Percentiles rank a stretch among this genome's conserved stretches.
Conservation (phyloP, 495 filamentous ascomycete genomes). For the Cudoniella acicularis region DNA sequence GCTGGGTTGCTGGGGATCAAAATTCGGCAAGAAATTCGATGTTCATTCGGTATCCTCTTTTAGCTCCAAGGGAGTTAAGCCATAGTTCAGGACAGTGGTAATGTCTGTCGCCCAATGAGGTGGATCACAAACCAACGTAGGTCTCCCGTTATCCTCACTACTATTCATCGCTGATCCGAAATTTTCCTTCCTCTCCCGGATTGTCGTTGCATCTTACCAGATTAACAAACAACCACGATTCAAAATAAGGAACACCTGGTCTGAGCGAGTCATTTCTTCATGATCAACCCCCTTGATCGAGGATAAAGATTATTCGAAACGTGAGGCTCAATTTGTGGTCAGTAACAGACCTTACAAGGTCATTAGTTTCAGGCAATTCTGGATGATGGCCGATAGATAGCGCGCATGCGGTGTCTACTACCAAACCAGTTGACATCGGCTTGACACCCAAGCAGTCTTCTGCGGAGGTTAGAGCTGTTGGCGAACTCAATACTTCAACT, state of each 20-base stretch:
- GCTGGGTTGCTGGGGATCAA: too few species aligned
- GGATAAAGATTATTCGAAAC: neutral
- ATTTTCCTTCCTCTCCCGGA: neutral
- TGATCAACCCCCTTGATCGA: neutral
- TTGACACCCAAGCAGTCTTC: neutral
- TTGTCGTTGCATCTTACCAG: neutral
- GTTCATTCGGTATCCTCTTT: neutral
- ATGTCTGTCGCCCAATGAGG: too few species aligned
- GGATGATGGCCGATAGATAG: neutral
- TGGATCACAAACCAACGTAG: neutral
- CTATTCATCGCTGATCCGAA: neutral
- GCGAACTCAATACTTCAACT: neutral
- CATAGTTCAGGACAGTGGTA: too few species aligned
- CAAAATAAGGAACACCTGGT: neutral
- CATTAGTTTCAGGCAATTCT: neutral
- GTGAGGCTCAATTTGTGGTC: neutral
- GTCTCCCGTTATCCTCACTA: neutral
- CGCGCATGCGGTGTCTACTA: neutral
- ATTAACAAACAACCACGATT: neutral
- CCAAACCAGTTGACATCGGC: neutral
- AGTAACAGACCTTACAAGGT: neutral
- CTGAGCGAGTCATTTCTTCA: neutral
- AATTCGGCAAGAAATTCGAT: too few species aligned
- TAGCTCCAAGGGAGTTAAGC: neutral
- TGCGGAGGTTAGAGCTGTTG: neutral